These are phyloP conservation scores for Alternaria panax DNA, from an alignment of 2,329 filamentous ascomycete genomes.

Conservation along the genomic window DNA sequence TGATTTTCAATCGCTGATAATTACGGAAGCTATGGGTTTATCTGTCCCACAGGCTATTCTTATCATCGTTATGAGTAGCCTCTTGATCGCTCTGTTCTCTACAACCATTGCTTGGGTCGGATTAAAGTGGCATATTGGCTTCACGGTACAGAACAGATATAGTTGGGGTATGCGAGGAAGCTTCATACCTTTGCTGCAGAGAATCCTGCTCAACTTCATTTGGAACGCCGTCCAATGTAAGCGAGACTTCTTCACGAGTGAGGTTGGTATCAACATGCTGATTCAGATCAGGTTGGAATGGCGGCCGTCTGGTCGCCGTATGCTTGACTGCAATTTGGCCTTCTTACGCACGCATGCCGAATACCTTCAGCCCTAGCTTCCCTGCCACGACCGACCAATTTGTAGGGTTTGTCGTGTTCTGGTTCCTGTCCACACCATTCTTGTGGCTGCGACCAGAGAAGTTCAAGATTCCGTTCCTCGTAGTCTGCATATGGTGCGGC, in stretches of 20 bases:
- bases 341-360: slow-evolving; percentile 45
- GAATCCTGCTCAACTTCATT: slow-evolving; percentile 60
- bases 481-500: slow-evolving; percentile 55
- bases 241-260: slow-evolving; percentile 14
- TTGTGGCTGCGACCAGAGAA: slow-evolving; percentile 59
- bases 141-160: slow-evolving; percentile 59
- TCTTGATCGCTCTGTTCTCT: slow-evolving; percentile 55
- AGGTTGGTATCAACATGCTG: neutral
- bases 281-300: slow-evolving; percentile 42
- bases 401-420: slow-evolving; percentile 46
- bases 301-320: slow-evolving; percentile 43
- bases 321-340: slow-evolving; percentile 49
- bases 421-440: slow-evolving; percentile 53
- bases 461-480: slow-evolving; percentile 58
- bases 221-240: slow-evolving; percentile 59
- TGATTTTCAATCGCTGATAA: slow-evolving; percentile 5
- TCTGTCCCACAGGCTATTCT: slow-evolving; percentile 58
- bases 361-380: slow-evolving; percentile 44
- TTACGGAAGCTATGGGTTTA: slow-evolving; percentile 52
- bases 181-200: slow-evolving; percentile 58
- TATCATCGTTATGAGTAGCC: slow-evolving; percentile 56
- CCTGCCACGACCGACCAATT: slow-evolving; percentile 48
- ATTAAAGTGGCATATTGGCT: slow-evolving; percentile 59
- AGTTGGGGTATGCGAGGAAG: slow-evolving; percentile 60
- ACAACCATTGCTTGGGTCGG: slow-evolving; percentile 58